Conservation (phyloP, 805 yeast genomes). For the Maudiozyma serrabonitensis region DNA sequence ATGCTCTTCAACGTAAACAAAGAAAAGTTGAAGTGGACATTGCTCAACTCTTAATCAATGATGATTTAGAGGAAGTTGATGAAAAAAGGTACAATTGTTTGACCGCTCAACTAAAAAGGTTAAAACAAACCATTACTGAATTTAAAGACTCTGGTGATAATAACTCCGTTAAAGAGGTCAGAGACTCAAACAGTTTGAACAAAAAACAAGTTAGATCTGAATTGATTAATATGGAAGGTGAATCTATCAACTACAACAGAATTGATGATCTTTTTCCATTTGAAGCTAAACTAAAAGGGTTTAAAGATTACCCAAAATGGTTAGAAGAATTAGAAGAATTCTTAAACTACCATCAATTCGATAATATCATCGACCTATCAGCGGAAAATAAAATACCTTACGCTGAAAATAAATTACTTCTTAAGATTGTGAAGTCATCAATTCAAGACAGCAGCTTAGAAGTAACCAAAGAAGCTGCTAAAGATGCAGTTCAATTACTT, state of each 20-base stretch:
- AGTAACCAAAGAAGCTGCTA: too few species aligned
- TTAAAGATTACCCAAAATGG: neutral
- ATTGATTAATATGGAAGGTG: too few species aligned
- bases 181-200: too few species aligned
- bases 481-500: too few species aligned
- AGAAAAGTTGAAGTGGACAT: neutral
- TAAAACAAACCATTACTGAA: neutral
- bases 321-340: neutral
- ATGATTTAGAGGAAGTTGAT: neutral
- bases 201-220: too few species aligned
- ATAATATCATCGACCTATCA: neutral
- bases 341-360: neutral
- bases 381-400: too few species aligned
- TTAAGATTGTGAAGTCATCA: too few species aligned
- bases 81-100: neutral
- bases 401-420: too few species aligned
- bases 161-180: too few species aligned
- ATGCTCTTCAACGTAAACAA: neutral
- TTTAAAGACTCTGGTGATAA: neutral
- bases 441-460: too few species aligned
- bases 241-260: too few species aligned
- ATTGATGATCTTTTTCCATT: too few species aligned
- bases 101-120: neutral
- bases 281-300: neutral
- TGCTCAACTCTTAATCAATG: neutral